These are phyloP conservation scores for Scopulariopsis brevicaulis DNA, from an alignment of 2,329 filamentous ascomycete species.

Conservation along the genomic window DNA sequence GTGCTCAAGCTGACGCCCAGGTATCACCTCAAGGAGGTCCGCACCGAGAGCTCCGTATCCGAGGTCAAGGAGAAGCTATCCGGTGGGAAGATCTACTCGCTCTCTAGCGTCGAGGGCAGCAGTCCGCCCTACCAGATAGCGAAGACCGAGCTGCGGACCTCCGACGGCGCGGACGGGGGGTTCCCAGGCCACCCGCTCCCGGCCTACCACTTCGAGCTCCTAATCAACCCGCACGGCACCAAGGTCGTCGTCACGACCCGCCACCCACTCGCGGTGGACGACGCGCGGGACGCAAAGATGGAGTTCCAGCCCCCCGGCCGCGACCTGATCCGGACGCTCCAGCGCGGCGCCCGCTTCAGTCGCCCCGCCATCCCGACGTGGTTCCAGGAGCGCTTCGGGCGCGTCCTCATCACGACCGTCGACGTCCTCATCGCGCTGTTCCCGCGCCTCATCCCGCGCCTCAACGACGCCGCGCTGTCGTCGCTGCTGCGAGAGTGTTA, in stretches of 20 bases:
- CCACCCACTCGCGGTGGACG: neutral
- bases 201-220: slow-evolving; percentile 4
- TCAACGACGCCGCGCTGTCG: neutral
- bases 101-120: neutral
- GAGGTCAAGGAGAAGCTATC: slow-evolving; percentile 2
- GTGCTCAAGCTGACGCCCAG: slow-evolving; percentile 1
- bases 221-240: slow-evolving; percentile 3
- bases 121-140: neutral
- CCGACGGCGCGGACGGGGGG: slow-evolving; percentile 2
- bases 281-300: slow-evolving; percentile 1
- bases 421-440: slow-evolving; percentile 1
- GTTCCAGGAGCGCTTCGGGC: slow-evolving; percentile 4
- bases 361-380: slow-evolving; percentile 1
- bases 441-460: neutral
- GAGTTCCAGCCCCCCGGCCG: slow-evolving; percentile 3
- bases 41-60: neutral
- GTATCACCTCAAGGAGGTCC: slow-evolving; percentile 4
- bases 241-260: slow-evolving; percentile 3
- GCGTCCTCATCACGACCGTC: neutral
- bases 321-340: slow-evolving; percentile 4
- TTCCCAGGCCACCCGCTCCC: slow-evolving; percentile 1
- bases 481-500: slow-evolving; percentile 1
- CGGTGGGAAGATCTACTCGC: neutral
- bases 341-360: slow-evolving; percentile 2
- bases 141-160: neutral